Evolutionary conservation across 805 yeast species (phyloP), one percentile per base, ranked within the genome.

Genomic region (Sungouiozyma intestinalis): DNA sequence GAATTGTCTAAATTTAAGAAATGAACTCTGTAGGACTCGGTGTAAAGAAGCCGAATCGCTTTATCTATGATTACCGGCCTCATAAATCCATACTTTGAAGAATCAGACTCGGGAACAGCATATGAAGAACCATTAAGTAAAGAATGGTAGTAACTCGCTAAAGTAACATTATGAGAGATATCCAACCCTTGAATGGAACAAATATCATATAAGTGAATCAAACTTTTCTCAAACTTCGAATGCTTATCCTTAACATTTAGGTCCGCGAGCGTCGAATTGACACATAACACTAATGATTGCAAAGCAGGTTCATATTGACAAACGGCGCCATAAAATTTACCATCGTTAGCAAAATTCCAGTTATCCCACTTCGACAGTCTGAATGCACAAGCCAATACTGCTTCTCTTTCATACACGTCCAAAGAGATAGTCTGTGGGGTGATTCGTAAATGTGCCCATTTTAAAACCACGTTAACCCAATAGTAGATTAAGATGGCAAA

Each of bases 1-100:
- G 55, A 47, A 9, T 36, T 29, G 38, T 56, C 61, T 6, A 49
- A 31, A 46, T 55, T 56, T 18, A 42, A 32, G 16, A 48, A 38
- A 37, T 45, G 48, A 1, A 33, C 39, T 35, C 51, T 53, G 33
- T 45, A 55, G 3, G 58, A 55, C 21, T 45, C 19, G 3, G 39
- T 48, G 4, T 45, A 19, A 31, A 38, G 31, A 2, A 11, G 17
- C 29, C 55, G 43, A 18, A 33, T 31, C 6, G 44, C 36, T 4
- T 40, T 17, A 16, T 46, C 37, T 16, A 48, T 40, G 33, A 35
- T 36, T 8, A 53, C 45, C 3, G 57, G 55, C 18, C 33, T 45
- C 19, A 19, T 41, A 8, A 50, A 24, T 3, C 29, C 9, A 17
- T 35, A 40, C 14, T 19, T 18, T 13, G n/a, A 33, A 6, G 31